Evolutionary conservation across 192 early-diverging fungal genomes (phyloP).

Genomic region (Coemansia sp.): DNA sequence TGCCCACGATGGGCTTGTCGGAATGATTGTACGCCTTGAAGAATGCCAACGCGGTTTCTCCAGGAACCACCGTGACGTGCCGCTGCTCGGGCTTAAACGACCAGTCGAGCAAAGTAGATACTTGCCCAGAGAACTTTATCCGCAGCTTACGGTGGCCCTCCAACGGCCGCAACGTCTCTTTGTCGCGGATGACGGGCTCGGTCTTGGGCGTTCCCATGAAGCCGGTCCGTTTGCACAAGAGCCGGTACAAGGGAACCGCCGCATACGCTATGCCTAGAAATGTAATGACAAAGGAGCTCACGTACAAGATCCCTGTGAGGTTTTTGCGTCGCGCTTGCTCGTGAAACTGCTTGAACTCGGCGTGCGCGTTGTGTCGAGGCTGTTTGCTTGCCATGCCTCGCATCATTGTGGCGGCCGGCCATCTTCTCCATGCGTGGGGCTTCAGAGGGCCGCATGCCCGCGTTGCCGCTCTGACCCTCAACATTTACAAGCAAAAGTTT

Average conservation of each 20-base stretch:
- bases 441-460: too few relatives aligned
- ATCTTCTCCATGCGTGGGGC: too few relatives aligned
- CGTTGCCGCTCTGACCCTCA: neutral
- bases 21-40: slow-evolving; percentile 89
- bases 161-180: slow-evolving; percentile 59
- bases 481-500: too few relatives aligned
- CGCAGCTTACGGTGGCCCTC: slow-evolving; percentile 65
- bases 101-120: slow-evolving; percentile 82
- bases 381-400: too few relatives aligned
- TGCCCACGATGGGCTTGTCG: slow-evolving; percentile 85
- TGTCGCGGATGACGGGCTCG: slow-evolving; percentile 59
- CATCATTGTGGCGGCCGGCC: too few relatives aligned
- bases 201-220: slow-evolving; percentile 86
- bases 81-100: slow-evolving; percentile 84
- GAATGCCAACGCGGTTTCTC: slow-evolving; percentile 95
- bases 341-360: slow-evolving; percentile 27
- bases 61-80: slow-evolving; percentile 86
- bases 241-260: slow-evolving; percentile 91
- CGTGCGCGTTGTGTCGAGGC: neutral
- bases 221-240: slow-evolving; percentile 92
- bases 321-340: slow-evolving; percentile 38
- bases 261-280: slow-evolving; percentile 89
- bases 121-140: slow-evolving; percentile 70
- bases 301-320: slow-evolving; percentile 64
- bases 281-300: slow-evolving; percentile 73